Base-by-base conservation (phyloP, 208 protist genomes). In the Leptomonas pyrrhocoris region DNA sequence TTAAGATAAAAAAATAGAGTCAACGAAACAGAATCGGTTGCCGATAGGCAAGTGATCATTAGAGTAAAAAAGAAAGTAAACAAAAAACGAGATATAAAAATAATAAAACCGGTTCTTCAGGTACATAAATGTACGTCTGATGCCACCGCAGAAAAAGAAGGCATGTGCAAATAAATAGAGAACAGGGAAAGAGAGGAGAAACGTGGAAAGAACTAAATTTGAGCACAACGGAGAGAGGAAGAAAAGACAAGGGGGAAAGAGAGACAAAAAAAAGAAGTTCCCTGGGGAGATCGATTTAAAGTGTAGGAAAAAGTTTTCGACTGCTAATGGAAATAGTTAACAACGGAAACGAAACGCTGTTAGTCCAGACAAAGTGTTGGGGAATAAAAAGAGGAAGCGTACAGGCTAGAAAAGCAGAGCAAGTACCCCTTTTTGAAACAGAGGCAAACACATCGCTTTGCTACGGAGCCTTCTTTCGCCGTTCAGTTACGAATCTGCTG, bases 261-360 rank as follows among this genome's bases (percentile, higher is more conserved):
- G 43, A 71, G 23, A 25, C 59, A 45, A 46, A 68, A 19, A 34
- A 57, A 60, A 45, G 45, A 69, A 63, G 21, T 27, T 49, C 55
- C 45, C 34, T 57, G 45, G 46, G 46, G 49, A 30, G 48, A 67
- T 67, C 61, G 61, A 67, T 67, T 67, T 48, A 55, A 30, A 30
- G 25, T 30, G 53, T 25, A 67, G 1, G 13, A 46, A 57, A 36
- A 30, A 34, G 61, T 57, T 67, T 55, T 46, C 61, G 23, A 57
- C 19, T 57, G 61, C 30, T 48, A n/a, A 55, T 57, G 61, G 31
- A 55, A 67, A 48, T 53, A 48, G 36, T 48, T 57, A 45, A 57
- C 61, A 67, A 25, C 57, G 23, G 30, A 57, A 57, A 57, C 46
- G 36, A 67, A 38, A 48, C 30, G 61, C 9, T 31, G 61, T 67